Base-by-base conservation (phyloP, 2,329 filamentous ascomycete species). In the Tolypocladium amazonense region DNA sequence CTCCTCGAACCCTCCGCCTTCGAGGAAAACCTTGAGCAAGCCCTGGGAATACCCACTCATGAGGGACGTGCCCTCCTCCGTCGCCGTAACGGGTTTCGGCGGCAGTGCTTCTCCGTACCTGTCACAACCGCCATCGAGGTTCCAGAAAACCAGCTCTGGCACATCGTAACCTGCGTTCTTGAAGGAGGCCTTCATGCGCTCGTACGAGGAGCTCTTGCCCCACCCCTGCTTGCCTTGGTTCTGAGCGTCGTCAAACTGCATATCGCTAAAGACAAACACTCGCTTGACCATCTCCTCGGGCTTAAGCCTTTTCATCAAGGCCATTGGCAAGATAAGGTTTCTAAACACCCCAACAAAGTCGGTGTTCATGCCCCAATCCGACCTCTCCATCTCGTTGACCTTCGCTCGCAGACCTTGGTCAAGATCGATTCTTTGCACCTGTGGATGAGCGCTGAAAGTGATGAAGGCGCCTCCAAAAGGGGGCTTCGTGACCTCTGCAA, bases 141-240 rank as follows among this genome's bases (percentile, higher is more conserved):
- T 84, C 83, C 82, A 85, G 67, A 83, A 85, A 3, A 86, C 72
- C n/a, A 86, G 70, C 67, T 82, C 75, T 0, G 83, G 83, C 70
- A 85, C 74, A 59, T 83, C 77, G 64, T 86, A 86, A 0, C 83
- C 82, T 3, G 77, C 76, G 0, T 73, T 68, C 14, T 70, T 65
- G 67, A 75, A 86, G 47, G 70, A 68, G 25, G 61, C 61, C 66
- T 78, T 71, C 67, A 86, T 77, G 5, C 78, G 73, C 64, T 82
- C 76, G 65, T 77, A 82, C 3, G 78, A 79, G 0, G 76, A 77
- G 4, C 66, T 69, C 77, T 78, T 81, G 30, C 15, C 35, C 35
- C 35, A 37, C 30, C 30, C 30, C 30, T 33, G 30, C 4, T 33
- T 33, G 4, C 8, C 30, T 33, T 8, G 30, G 30, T 33, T 8